Evolutionary conservation across 1,139 yeast genomes (phyloP), one percentile per base, ranked within the genome.

Genomic region (Zygosaccharomyces sapae): DNA sequence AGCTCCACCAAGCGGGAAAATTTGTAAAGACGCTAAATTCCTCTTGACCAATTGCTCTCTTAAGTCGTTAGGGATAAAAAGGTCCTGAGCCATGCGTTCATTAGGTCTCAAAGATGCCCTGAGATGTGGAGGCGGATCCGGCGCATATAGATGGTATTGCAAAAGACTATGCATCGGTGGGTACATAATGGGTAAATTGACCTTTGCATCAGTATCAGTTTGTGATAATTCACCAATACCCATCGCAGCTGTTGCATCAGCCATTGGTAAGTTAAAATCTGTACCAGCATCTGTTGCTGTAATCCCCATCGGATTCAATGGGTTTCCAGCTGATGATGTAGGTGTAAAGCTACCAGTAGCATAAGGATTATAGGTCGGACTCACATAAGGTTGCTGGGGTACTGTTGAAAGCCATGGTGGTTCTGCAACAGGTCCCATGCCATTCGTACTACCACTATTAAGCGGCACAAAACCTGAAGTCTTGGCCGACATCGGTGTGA

Each of bases 61-160:
- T 44, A 90, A 63, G 41, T 84, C 77, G 56, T 80, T 80, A 3
- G 89, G 80, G 13, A 90, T 77, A 63, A 89, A 90, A 64, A 90
- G 74, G 51, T 76, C 78, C 50, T 78, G 79, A 3, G 84, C 78
- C 36, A 79, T 79, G 42, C 88, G 76, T 66, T 88, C 90, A 63
- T 88, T 80, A 1, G 86, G 79, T 38, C 78, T 76, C 52, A 84
- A 69, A 3, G 83, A 81, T 8, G 78, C 67, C 16, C 76, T 72
- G 49, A 80, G 67, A 54, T 86, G 80, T 24, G 90, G 90, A 3
- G 95, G 94, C 3, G 95, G 87, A 16, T 80, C 78, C 1, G 97
- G 97, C 0, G 97, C 95, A 66, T 90, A 90, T 43, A 89, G 69
- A 66, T 90, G 96, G 62, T 87, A 86, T 59, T 89, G 92, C 43